A percentile compares a stretch with the other conserved stretches of the same genome.
Evolutionary conservation across 495 filamentous ascomycete genomes (phyloP).

Genomic region (Diplogelasinospora grovesii): DNA sequence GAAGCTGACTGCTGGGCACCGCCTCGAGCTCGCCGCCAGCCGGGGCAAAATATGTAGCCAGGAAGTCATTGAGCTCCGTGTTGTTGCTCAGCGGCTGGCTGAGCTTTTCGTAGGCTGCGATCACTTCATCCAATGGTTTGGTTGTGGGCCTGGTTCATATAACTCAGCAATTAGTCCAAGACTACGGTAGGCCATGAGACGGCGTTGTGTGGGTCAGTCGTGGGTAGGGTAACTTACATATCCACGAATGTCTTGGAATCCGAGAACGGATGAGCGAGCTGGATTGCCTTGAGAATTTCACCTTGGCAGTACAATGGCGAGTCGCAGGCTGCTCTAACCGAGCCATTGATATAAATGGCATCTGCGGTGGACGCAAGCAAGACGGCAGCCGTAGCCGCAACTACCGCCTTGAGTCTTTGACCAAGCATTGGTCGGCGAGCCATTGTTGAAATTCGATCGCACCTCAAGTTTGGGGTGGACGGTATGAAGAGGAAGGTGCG

Average conservation of each 20-base stretch:
- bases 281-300: conserved; percentile 40
- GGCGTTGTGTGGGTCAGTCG: neutral
- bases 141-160: conserved; percentile 42
- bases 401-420: no score
- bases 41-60: conserved; percentile 36
- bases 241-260: conserved; percentile 50
- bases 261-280: conserved; percentile 41
- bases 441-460: no score
- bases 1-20: conserved; percentile 31
- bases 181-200: no score
- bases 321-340: conserved; percentile 40
- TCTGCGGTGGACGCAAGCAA: conserved; percentile 13
- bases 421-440: conserved; percentile 7
- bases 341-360: conserved; percentile 41
- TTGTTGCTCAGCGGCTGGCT: conserved; percentile 41
- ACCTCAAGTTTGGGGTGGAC: no score
- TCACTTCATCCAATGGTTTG: conserved; percentile 37
- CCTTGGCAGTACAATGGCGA: conserved; percentile 45
- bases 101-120: conserved; percentile 37
- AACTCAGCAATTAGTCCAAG: no score
- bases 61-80: conserved; percentile 39
- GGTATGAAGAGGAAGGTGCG: no score
- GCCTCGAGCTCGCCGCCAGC: conserved; percentile 42
- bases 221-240: conserved; percentile 29
- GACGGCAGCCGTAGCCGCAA: conserved; percentile 21